These are phyloP conservation scores for Lactarius indigo DNA, from an alignment of 768 basidiomycete species.

Conservation along the genomic window DNA sequence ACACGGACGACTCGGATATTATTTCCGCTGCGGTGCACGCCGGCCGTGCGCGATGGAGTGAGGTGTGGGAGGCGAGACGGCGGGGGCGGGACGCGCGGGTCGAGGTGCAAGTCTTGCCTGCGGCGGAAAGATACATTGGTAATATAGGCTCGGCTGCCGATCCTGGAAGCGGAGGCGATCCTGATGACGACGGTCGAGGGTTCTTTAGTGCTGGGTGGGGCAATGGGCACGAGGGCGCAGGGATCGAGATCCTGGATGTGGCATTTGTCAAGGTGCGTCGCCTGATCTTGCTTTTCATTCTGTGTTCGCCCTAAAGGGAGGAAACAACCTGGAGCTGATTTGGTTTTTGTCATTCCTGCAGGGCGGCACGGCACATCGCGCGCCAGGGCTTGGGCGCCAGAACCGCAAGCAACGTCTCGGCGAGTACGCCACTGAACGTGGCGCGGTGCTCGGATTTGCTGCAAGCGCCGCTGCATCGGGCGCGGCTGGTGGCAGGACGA, in stretches of 20 bases:
- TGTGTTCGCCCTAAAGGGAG: background rate
- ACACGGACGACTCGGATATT: slow-evolving; percentile 76
- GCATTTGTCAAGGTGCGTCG: slow-evolving; percentile 58
- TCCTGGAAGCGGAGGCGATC: slow-evolving; percentile 25
- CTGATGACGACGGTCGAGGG: slow-evolving; percentile 56
- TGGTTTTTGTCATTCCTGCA: slow-evolving; percentile 26
- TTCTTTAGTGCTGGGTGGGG: slow-evolving; percentile 73
- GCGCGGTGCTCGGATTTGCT: slow-evolving; percentile 39
- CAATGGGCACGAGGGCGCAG: slow-evolving; percentile 74
- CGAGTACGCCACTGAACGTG: slow-evolving; percentile 63
- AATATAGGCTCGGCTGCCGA: slow-evolving; percentile 35
- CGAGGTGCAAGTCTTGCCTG: slow-evolving; percentile 40
- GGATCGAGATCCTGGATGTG: slow-evolving; percentile 64
- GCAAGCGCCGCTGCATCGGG: slow-evolving; percentile 16
- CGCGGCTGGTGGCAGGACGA: slow-evolving; percentile 16
- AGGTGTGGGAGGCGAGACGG: slow-evolving; percentile 37
- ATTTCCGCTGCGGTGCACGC: slow-evolving; percentile 68
- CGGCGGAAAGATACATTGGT: slow-evolving; percentile 45
- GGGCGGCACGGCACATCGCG: slow-evolving; percentile 52
- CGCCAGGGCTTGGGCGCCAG: slow-evolving; percentile 45
- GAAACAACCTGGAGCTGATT: background rate
- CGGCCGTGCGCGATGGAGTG: slow-evolving; percentile 47
- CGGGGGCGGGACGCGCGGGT: slow-evolving; percentile 39
- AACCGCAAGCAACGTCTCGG: slow-evolving; percentile 64
- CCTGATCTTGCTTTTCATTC: background rate